phyloP scores from a whole-genome alignment of 2,329 filamentous ascomycete genomes.

The Blumeria hordei region DNA sequence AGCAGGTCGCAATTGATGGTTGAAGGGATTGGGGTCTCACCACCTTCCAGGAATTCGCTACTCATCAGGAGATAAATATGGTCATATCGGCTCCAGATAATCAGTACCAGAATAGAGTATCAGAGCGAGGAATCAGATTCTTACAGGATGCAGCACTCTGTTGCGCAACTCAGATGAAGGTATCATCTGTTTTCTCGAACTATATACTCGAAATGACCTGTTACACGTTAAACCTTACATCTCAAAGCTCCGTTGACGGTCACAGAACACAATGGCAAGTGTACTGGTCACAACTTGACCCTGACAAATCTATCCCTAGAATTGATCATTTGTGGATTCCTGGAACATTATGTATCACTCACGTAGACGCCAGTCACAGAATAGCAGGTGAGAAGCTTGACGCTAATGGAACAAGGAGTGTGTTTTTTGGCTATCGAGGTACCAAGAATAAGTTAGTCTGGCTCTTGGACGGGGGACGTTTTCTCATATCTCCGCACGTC shows the following conservation, averaged over 20 bases:
- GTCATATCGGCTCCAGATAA: background rate
- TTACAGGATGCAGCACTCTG: background rate
- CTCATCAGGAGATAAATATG: background rate
- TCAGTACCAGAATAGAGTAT: background rate
- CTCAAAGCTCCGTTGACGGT: background rate
- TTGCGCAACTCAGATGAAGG: background rate
- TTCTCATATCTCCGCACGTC: background rate
- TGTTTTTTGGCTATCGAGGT: background rate
- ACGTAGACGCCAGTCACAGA: background rate
- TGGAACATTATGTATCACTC: too few species aligned
- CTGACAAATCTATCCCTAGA: background rate
- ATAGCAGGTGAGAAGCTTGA: background rate
- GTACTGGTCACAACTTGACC: background rate
- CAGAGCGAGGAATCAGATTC: background rate
- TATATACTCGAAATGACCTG: background rate
- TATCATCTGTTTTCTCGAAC: background rate
- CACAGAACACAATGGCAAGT: too few species aligned
- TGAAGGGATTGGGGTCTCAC: background rate
- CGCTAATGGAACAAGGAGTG: background rate
- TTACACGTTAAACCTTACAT: background rate
- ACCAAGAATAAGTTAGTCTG: background rate
- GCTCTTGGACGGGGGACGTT: background rate
- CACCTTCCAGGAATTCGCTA: background rate
- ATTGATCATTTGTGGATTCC: background rate
- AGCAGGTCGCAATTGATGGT: background rate